Percentiles rank a stretch among this genome's conserved stretches.
Evolutionary conservation across 202 grass and related monocot species (phyloP).

Genomic region (Brachypodium distachyon): DNA sequence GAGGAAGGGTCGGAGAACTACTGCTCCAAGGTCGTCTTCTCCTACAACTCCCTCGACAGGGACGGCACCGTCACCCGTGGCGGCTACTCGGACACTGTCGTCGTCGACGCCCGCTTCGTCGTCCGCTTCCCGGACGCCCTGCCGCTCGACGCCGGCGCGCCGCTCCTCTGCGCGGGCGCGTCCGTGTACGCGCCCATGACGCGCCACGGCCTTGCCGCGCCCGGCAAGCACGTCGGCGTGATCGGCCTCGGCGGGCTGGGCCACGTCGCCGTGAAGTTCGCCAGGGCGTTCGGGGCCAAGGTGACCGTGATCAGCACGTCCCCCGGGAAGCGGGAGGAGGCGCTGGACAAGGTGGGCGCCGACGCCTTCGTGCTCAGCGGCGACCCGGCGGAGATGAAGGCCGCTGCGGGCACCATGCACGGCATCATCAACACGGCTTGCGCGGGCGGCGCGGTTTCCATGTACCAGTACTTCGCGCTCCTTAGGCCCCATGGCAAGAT

Average conservation of each 20-base stretch:
- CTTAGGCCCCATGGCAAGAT: constrained; percentile 73
- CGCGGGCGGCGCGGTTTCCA: constrained; percentile 30
- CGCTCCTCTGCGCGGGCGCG: constrained; percentile 77
- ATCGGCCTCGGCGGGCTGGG: constrained; percentile 74
- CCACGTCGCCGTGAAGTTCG: constrained; percentile 87
- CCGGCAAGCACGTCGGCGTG: constrained; percentile 62
- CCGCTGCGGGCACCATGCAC: constrained; percentile 54
- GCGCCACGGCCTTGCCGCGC: constrained; percentile 34
- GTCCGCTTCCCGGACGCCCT: constrained; percentile 50
- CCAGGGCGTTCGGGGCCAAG: constrained; percentile 72
- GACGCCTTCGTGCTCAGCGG: constrained; percentile 69
- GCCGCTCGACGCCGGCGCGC: constrained; percentile 54
- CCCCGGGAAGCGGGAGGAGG: constrained; percentile 55
- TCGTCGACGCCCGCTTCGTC: constrained; percentile 48
- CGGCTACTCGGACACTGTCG: constrained; percentile 61
- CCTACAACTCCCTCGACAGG: constrained; percentile 50
- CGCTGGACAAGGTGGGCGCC: constrained; percentile 63
- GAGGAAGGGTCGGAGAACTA: constrained; percentile 45
- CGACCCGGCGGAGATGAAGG: constrained; percentile 37
- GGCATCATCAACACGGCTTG: constrained; percentile 77
- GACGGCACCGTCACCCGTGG: constrained; percentile 54
- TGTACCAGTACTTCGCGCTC: constrained; percentile 35
- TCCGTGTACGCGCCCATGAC: constrained; percentile 84
- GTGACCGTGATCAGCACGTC: constrained; percentile 84
- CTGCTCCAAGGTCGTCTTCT: constrained; percentile 41